Evolutionary conservation across 164 flowering plant species (phyloP).

Genomic region (Aristolochia fimbriata): DNA sequence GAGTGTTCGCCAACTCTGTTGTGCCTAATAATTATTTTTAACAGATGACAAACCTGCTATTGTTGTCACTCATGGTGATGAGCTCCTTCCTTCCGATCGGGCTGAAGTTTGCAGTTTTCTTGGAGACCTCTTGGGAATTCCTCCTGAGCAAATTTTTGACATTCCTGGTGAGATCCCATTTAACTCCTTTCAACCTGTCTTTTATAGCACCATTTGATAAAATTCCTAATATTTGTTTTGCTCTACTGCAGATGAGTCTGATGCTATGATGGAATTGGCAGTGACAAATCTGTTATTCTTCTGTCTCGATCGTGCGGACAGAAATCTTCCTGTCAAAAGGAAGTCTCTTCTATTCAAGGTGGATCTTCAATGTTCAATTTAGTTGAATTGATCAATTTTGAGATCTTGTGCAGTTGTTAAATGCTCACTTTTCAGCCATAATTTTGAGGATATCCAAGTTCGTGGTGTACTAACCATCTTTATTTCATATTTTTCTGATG

Average conservation of each 20-base stretch:
- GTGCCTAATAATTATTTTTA: background rate
- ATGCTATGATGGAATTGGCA: conserved; percentile 32
- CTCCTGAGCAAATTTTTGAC: conserved; percentile 75
- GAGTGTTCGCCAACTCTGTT: no score
- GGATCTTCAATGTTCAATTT: background rate
- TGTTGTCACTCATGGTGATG: conserved; percentile 76
- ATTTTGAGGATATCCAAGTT: background rate
- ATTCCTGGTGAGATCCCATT: conserved; percentile 55
- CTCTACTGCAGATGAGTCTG: conserved; percentile 38
- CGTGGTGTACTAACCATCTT: background rate
- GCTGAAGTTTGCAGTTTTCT: conserved; percentile 45
- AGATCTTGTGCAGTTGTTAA: background rate
- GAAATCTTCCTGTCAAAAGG: conserved; percentile 38
- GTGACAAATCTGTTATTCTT: conserved; percentile 48
- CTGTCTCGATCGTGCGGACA: conserved; percentile 76
- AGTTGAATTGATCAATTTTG: background rate
- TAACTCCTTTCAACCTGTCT: background rate
- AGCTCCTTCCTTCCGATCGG: conserved; percentile 51
- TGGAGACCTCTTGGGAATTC: conserved; percentile 66
- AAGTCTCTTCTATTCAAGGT: background rate
- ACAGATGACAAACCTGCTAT: conserved; percentile 85
- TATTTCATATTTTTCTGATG: background rate
- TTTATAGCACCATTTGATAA: background rate
- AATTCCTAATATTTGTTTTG: background rate
- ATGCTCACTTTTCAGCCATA: background rate